Conservation (phyloP, 208 protist species). For the Lotmaria passim region DNA sequence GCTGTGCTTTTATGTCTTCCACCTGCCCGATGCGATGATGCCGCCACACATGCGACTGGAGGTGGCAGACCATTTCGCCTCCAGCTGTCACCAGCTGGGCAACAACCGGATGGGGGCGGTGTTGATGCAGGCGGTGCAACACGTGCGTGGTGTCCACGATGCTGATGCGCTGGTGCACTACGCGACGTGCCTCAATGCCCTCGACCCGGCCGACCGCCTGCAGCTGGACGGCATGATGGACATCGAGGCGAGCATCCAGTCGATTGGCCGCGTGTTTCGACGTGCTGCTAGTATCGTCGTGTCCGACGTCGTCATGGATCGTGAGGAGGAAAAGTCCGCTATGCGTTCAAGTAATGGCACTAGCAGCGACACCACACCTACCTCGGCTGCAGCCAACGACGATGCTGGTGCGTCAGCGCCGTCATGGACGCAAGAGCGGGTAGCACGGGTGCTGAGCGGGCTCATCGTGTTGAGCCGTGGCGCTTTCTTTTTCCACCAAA, state of each 20-base stretch:
- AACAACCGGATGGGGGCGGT: conserved; percentile 62
- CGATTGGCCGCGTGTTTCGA: conserved; percentile 41
- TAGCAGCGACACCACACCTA: too few species aligned
- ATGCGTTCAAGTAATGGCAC: too few species aligned
- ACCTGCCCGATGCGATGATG: conserved; percentile 61
- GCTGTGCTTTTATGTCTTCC: conserved; percentile 71
- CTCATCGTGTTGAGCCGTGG: conserved; percentile 80
- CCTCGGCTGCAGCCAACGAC: too few species aligned
- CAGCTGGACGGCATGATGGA: conserved; percentile 37
- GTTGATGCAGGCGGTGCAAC: conserved; percentile 55
- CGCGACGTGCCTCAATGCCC: conserved; percentile 35
- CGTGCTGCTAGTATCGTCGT: conserved; percentile 54
- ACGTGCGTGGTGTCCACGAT: conserved; percentile 50
- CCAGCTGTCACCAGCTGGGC: conserved; percentile 60
- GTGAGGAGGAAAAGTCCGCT: conserved; percentile 24
- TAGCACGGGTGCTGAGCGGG: conserved; percentile 46
- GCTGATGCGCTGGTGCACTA: conserved; percentile 40
- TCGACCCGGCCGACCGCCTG: conserved; percentile 39
- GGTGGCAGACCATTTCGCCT: conserved; percentile 61
- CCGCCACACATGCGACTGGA: conserved; percentile 44
- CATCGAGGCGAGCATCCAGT: conserved; percentile 33
- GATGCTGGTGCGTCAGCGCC: background rate
- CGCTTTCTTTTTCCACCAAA: conserved; percentile 83
- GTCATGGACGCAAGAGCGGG: conserved; percentile 19
- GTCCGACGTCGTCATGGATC: conserved; percentile 39